These are phyloP conservation scores for Pachysandra terminalis DNA, from an alignment of 164 flowering plant genomes.

Conservation along the genomic window DNA sequence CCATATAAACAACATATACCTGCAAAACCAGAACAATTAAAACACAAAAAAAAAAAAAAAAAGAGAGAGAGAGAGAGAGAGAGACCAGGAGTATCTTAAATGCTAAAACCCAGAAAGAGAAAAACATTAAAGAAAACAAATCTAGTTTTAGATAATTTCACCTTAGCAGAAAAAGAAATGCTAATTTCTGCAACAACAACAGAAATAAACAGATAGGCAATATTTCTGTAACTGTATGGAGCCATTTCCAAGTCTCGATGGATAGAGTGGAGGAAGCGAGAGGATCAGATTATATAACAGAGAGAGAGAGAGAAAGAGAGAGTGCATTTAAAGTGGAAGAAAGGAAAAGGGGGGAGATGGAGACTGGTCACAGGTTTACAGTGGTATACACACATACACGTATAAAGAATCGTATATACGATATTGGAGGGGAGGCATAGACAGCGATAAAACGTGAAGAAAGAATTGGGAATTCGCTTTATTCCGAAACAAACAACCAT, in stretches of 20 bases:
- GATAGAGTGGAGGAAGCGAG: not conserved
- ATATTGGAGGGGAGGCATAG: no score
- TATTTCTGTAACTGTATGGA: not conserved
- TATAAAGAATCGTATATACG: no score
- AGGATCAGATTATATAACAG: not conserved
- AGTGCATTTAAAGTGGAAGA: no score
- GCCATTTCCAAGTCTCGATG: conserved; percentile 7
- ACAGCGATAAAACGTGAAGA: no score
- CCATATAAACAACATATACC: conserved; percentile 82
- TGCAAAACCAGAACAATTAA: conserved; percentile 18
- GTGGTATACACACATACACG: no score
- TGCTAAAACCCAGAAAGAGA: not conserved
- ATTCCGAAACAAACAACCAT: no score
- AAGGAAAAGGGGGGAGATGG: no score
- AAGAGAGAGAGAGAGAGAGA: no score
- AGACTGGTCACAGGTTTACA: no score
- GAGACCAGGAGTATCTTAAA: not conserved
- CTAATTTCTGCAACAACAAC: conserved; percentile 14
- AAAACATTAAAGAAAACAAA: not conserved
- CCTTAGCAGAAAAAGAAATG: conserved; percentile 17
- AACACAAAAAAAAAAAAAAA: not conserved
- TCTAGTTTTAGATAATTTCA: not conserved
- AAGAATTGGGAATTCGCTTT: no score
- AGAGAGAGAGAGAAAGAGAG: no score
- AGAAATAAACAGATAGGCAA: conserved; percentile 14